Evolutionary conservation across 1,139 yeast species (phyloP).

Genomic region (Lodderomyces theae): DNA sequence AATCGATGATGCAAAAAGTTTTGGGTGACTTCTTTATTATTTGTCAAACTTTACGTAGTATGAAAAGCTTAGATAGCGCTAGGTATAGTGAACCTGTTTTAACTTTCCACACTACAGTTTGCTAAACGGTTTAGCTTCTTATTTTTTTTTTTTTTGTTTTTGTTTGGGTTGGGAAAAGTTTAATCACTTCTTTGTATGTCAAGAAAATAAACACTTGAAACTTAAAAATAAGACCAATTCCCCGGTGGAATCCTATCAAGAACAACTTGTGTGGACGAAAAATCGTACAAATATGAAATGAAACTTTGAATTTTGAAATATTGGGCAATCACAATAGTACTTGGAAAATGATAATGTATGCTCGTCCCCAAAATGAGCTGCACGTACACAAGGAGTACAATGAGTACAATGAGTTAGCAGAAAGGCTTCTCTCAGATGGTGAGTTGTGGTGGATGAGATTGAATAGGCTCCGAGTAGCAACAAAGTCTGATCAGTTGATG

Average conservation of each 20-base stretch:
- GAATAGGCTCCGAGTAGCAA: no score
- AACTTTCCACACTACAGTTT: neutral
- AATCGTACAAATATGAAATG: no score
- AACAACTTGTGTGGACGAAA: neutral
- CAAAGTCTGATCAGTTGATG: no score
- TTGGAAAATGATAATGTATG: neutral
- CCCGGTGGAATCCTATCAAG: neutral
- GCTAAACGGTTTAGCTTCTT: neutral
- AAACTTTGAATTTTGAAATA: neutral
- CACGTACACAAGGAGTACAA: no score
- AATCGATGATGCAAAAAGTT: neutral
- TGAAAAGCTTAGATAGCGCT: neutral
- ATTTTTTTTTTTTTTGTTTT: neutral
- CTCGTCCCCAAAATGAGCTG: no score
- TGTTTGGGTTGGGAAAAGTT: neutral
- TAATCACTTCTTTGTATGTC: neutral
- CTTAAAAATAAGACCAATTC: neutral
- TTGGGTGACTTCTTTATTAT: conserved; percentile 1
- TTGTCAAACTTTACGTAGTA: neutral
- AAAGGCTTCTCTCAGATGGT: no score
- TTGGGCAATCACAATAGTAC: neutral
- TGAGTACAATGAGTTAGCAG: no score
- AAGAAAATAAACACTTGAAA: neutral
- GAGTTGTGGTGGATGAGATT: no score
- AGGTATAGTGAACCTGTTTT: no score